Percentiles rank a stretch among this genome's conserved stretches.
Conservation (phyloP, 23 red algal species). For the Agarophyton chilense region DNA sequence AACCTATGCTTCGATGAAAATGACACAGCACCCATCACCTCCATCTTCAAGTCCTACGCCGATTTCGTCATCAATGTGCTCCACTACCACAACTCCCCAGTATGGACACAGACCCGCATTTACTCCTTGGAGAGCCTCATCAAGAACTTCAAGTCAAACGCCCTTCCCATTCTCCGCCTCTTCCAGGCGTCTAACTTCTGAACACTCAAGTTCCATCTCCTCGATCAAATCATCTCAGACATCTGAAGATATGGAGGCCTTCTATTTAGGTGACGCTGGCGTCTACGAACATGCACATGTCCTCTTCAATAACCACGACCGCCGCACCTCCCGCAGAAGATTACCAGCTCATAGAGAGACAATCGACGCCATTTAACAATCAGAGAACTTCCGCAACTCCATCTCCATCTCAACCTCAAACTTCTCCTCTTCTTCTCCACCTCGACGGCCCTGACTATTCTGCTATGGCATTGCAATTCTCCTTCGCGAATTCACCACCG, state of each 20-base stretch:
- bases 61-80: not conserved
- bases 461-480: too few relatives aligned
- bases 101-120: not conserved
- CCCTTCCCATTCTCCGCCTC: not conserved
- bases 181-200: not conserved
- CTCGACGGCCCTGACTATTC: too few relatives aligned
- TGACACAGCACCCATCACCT: not conserved
- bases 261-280: not conserved
- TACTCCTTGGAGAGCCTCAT: not conserved
- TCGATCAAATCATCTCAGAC: not conserved
- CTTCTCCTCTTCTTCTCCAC: too few relatives aligned
- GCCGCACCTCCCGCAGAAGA: not conserved
- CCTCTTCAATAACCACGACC: not conserved
- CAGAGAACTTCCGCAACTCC: too few relatives aligned
- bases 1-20: conserved; percentile 1
- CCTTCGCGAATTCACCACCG: too few relatives aligned
- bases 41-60: not conserved
- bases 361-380: too few relatives aligned
- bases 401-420: too few relatives aligned
- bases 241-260: not conserved
- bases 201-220: not conserved
- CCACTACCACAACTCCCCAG: not conserved
- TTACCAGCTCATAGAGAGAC: not conserved
- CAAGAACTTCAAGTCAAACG: not conserved
- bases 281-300: not conserved